Evolutionary conservation across 2,329 filamentous ascomycete genomes (phyloP), one percentile per base, ranked within the genome.

Genomic region (Fusarium aywerte): DNA sequence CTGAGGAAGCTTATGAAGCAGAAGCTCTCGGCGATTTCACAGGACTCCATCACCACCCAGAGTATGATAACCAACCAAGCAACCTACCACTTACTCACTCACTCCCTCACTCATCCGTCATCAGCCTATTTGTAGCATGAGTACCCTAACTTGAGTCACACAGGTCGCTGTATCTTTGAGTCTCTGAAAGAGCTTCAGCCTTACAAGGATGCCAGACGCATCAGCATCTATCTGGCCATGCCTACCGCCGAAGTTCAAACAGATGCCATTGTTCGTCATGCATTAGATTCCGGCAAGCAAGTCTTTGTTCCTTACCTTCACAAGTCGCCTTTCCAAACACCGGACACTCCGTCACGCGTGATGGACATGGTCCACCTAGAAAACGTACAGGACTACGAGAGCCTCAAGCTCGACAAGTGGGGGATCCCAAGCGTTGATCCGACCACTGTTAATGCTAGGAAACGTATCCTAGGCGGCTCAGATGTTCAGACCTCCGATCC

Each of bases 181-280:
- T 81, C 85, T 8, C 80, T 97, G 35, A 81, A 90, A 42, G 82
- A 84, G 12, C 87, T 94, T 72, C 84, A 87, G 49, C 90, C 93
- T 54, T 99, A 97, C 76, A 81, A 87, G 66, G 83, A 89, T 54
- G 94, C 96, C 39, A 85, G 83, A 62, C 85, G 88, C 52, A 87
- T 99, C 73, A 93, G 92, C 71, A 85, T 99, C 57, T 99, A 97
- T 76, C 84, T 99, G 16, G 96, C 95, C 12, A 99, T 99, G 96
- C 93, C 94, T 1, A 81, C 83, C 11, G 91, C 90, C 23, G 96
- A 99, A 80, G 86, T 97, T 25, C 92, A 93, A 70, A 99, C 96
- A 3, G 88, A 90, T 50, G 82, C 84, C 47, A 92, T 98, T 54
- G 92, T 98, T 10, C 87, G 87, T 27, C 88, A 97, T 81, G 94